phyloP scores from a whole-genome alignment of 1,284 basidiomycete species.

The Ceratobasidium papillatum region DNA sequence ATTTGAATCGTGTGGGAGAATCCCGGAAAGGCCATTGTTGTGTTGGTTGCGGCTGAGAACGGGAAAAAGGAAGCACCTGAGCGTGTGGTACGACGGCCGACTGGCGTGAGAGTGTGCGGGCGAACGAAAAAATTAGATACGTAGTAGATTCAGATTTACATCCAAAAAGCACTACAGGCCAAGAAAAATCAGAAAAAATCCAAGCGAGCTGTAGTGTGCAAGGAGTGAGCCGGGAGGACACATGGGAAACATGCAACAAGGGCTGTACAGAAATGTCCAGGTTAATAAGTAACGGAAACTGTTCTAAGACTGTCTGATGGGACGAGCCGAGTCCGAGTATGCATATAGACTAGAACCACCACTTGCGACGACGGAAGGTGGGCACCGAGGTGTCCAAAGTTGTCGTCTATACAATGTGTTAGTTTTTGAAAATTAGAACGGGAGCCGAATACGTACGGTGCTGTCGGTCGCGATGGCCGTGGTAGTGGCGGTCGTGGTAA shows the following conservation, averaged over 20 bases:
- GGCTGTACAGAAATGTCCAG: slow-evolving; percentile 4
- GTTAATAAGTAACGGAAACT: slow-evolving; percentile 10
- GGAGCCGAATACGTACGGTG: not conserved
- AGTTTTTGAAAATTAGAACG: not conserved
- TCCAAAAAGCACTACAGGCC: slow-evolving; percentile 13
- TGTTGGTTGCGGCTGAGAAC: not conserved
- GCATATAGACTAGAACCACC: slow-evolving; percentile 9
- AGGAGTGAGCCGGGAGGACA: not conserved
- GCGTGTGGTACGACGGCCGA: not conserved
- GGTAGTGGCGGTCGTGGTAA: not conserved
- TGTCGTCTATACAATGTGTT: not conserved
- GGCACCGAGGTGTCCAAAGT: not conserved
- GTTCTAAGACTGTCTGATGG: slow-evolving; percentile 24
- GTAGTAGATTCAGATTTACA: slow-evolving; percentile 33
- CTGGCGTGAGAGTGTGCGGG: not conserved
- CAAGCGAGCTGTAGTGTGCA: slow-evolving; percentile 9
- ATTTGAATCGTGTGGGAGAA: not conserved
- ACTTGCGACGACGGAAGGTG: slow-evolving; percentile 7
- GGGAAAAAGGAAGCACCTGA: not conserved
- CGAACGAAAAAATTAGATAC: slow-evolving; percentile 9
- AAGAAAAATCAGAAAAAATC: not conserved
- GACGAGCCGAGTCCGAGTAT: slow-evolving; percentile 16
- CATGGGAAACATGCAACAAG: not conserved
- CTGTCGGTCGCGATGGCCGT: not conserved
- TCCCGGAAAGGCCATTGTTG: not conserved